Evolutionary conservation across 768 basidiomycete species (phyloP), one percentile per base, ranked within the genome.

Genomic region (Lactarius indigo): DNA sequence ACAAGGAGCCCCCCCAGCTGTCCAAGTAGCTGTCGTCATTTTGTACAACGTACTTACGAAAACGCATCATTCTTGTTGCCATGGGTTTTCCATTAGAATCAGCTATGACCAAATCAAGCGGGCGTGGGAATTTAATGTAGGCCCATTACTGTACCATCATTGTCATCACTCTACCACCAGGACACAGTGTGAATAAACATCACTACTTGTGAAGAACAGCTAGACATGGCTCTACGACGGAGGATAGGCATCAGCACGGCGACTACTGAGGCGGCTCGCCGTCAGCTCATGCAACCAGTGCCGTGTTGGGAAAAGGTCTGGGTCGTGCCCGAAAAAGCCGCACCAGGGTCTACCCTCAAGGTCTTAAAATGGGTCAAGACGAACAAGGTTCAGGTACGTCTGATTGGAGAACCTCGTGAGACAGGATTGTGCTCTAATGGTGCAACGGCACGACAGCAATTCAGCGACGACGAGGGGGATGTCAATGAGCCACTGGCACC

Each of bases 251-350:
- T 92, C 68, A 90, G 87, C 72, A 81, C 82, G 28, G 88, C 89
- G 57, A 88, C 88, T 59, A 89, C 90, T 3, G 91, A 93, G 75
- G 89, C 90, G 57, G 90, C 91, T 39, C 83, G 91, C 44, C 84
- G 91, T 66, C 89, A 91, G 76, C 80, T 92, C n/a, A 92, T 93
- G 89, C 90, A 91, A 73, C 92, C 92, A 8, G 92, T 93, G n/a
- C 84, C 82, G 31, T 90, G 87, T 69, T 94, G 91, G 92, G 91
- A 93, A 77, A 90, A 88, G 77, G 79, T 82, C 41, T 91, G 90
- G 90, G 80, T 84, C 13, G 75, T 81, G 15, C 84, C 88, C 41
- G 87, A 87, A 64, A 80, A 79, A 62, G 78, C 84, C 28, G 72
- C 84, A 20, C 75, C 84, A 30, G 83, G 83, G 31, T 83, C 90